phyloP scores from a whole-genome alignment of 192 early-diverging fungal genomes.

The Coemansia asiatica region DNA sequence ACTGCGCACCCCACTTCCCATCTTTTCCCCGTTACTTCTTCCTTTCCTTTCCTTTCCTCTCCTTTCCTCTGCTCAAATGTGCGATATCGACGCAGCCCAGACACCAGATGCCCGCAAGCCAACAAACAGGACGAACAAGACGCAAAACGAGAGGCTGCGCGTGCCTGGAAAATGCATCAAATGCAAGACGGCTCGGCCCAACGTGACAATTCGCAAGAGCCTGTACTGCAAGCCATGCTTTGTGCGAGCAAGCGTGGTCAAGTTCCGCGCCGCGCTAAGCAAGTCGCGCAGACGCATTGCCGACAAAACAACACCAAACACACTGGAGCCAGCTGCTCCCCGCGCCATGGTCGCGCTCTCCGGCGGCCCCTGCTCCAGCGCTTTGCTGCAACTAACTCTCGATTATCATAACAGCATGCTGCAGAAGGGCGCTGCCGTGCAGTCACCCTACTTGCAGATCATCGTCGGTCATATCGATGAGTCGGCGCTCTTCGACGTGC shows the following conservation, averaged over 20 bases:
- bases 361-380: conserved; percentile 80
- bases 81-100: conserved; percentile 7
- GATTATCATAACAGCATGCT: conserved; percentile 59
- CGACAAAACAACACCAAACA: conserved; percentile 19
- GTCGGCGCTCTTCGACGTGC: conserved; percentile 53
- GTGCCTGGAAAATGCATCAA: conserved; percentile 64
- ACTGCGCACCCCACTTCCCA: no score
- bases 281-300: conserved; percentile 51
- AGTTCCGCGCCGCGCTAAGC: conserved; percentile 67
- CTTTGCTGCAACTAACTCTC: conserved; percentile 64
- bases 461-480: conserved; percentile 82
- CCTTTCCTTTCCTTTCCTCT: no score
- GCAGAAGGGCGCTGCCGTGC: conserved; percentile 58
- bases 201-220: conserved; percentile 66
- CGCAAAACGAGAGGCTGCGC: conserved; percentile 4
- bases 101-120: neutral
- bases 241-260: conserved; percentile 62
- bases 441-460: conserved; percentile 60
- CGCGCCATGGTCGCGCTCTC: conserved; percentile 81
- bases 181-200: conserved; percentile 70
- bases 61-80: conserved; percentile 15
- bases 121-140: no score
- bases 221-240: conserved; percentile 86
- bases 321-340: neutral
- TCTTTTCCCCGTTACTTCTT: neutral